phyloP scores from a whole-genome alignment of 2,329 filamentous ascomycete species.

The Diaporthe humulicola region DNA sequence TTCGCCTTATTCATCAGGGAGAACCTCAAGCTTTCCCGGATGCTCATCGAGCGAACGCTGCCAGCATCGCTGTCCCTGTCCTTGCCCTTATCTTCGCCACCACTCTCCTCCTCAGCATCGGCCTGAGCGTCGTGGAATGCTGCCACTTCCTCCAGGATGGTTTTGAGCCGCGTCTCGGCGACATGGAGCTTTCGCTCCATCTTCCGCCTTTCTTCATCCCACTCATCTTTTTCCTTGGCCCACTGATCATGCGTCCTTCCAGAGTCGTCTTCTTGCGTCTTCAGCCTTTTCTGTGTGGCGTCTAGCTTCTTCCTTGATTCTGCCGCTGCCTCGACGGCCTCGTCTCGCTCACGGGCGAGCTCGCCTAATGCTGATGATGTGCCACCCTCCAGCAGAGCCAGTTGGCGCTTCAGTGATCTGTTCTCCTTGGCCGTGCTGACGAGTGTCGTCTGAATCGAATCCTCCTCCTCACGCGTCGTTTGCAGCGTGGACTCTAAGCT shows the following conservation, averaged over 20 bases:
- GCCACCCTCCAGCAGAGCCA: constrained; percentile 88
- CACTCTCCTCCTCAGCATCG: constrained; percentile 56
- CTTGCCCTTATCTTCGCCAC: constrained; percentile 68
- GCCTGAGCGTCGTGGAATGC: constrained; percentile 69
- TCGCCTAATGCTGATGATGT: constrained; percentile 88
- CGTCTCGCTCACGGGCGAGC: constrained; percentile 86
- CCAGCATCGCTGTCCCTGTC: constrained; percentile 77
- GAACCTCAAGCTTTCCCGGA: constrained; percentile 79
- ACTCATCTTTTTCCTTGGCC: constrained; percentile 85
- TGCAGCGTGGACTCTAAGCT: constrained; percentile 83
- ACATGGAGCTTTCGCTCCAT: constrained; percentile 89
- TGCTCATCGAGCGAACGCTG: constrained; percentile 81
- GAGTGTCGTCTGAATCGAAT: constrained; percentile 74
- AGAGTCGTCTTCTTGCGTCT: constrained; percentile 85
- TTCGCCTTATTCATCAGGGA: constrained; percentile 77
- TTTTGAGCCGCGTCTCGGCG: constrained; percentile 88
- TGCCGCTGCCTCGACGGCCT: constrained; percentile 77
- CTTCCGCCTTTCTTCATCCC: constrained; percentile 86
- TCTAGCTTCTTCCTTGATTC: constrained; percentile 87
- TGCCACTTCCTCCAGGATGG: constrained; percentile 88
- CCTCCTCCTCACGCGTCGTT: constrained; percentile 79
- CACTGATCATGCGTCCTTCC: constrained; percentile 83
- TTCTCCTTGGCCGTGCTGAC: constrained; percentile 79
- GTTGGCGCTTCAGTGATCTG: constrained; percentile 84
- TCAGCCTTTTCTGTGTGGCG: constrained; percentile 79